phyloP scores from a whole-genome alignment of 2,329 filamentous ascomycete genomes.

The Claviceps sp. region DNA sequence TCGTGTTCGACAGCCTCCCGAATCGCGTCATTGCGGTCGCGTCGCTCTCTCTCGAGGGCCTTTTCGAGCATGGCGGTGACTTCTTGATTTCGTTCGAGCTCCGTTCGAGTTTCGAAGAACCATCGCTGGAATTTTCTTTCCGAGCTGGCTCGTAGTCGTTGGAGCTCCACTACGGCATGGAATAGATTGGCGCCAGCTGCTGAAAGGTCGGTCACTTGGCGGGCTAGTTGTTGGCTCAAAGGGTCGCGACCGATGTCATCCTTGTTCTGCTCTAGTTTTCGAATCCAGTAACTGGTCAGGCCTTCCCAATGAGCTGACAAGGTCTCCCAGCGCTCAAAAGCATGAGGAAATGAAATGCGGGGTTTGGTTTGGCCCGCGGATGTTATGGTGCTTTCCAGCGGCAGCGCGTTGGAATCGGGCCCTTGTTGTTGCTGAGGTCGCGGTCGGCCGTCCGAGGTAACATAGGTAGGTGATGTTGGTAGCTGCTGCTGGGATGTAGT shows the following conservation, averaged over 20 bases:
- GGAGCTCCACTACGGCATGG: constrained; percentile 91
- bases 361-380: constrained; percentile 21
- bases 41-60: constrained; percentile 60
- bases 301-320: constrained; percentile 97
- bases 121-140: constrained; percentile 97
- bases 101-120: constrained; percentile 89
- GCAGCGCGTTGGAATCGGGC: neutral
- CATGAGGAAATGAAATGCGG: constrained; percentile 76
- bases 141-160: constrained; percentile 83
- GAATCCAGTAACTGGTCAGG: constrained; percentile 93
- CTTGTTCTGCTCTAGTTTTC: constrained; percentile 78
- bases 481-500: constrained; percentile 1
- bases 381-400: constrained; percentile 9
- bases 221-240: constrained; percentile 73
- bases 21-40: constrained; percentile 53
- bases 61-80: constrained; percentile 67
- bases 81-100: constrained; percentile 77
- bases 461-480: constrained; percentile 2
- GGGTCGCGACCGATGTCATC: constrained; percentile 74
- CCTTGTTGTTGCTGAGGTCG: constrained; percentile 1
- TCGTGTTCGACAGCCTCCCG: constrained; percentile 53
- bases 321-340: constrained; percentile 95
- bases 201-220: constrained; percentile 93
- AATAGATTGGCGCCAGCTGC: constrained; percentile 94
- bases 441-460: constrained; percentile 4